These are phyloP conservation scores for Neoboletus brunneissimus DNA, from an alignment of 768 basidiomycete genomes.

Conservation along the genomic window DNA sequence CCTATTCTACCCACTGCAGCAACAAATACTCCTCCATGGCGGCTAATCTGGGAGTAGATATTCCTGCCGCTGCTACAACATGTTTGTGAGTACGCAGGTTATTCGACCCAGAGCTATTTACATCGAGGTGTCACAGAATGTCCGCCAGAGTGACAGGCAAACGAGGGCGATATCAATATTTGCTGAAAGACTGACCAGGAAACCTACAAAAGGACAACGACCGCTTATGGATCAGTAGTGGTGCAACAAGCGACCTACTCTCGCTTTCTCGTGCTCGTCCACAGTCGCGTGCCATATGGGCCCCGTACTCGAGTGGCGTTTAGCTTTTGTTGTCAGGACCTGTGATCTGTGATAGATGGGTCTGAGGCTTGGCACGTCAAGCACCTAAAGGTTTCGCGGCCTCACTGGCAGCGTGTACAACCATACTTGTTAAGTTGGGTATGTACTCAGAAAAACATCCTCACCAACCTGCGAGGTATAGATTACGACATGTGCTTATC, in stretches of 20 bases:
- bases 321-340: slow-evolving; percentile 10
- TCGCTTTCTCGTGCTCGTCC: no score
- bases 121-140: neutral
- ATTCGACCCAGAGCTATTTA: neutral
- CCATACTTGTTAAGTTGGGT: neutral
- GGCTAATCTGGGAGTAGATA: slow-evolving; percentile 9
- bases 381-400: neutral
- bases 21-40: neutral
- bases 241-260: no score
- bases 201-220: no score
- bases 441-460: neutral
- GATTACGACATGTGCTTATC: neutral
- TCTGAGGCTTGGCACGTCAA: neutral
- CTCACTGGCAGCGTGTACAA: neutral
- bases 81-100: neutral
- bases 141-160: slow-evolving; percentile 14
- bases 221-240: no score
- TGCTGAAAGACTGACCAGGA: no score
- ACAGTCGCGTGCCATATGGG: no score
- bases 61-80: slow-evolving; percentile 1
- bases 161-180: neutral
- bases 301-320: no score
- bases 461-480: no score
- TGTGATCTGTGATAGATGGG: neutral
- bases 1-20: neutral